phyloP scores from a whole-genome alignment of 2,329 filamentous ascomycete genomes.

The Curvularia hawaiiensis region DNA sequence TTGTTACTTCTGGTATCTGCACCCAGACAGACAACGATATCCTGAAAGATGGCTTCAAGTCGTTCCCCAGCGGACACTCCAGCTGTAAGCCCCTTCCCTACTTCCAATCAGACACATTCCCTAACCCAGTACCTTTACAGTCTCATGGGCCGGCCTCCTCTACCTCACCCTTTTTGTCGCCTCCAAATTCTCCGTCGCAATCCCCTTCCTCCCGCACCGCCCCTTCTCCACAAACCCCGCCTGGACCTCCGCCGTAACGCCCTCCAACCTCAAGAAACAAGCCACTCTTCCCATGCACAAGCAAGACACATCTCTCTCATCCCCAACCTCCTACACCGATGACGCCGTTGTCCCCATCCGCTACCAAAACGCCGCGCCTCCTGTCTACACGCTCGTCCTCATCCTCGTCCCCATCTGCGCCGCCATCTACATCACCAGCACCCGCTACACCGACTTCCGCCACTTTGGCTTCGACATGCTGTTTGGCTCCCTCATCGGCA shows the following conservation, averaged over 20 bases:
- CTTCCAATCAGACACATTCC: neutral
- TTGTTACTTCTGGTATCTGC: conserved; percentile 82
- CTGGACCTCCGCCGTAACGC: conserved; percentile 52
- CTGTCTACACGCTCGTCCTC: conserved; percentile 75
- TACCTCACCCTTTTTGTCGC: conserved; percentile 89
- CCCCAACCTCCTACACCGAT: conserved; percentile 25
- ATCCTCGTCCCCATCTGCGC: conserved; percentile 73
- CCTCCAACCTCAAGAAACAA: conserved; percentile 38
- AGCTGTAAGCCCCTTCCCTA: conserved; percentile 59
- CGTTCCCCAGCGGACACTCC: conserved; percentile 79
- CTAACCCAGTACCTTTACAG: conserved; percentile 37
- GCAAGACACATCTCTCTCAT: conserved; percentile 28
- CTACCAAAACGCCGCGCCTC: conserved; percentile 79
- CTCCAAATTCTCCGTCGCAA: conserved; percentile 76
- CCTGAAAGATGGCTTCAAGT: conserved; percentile 83
- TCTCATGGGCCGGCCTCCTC: conserved; percentile 77
- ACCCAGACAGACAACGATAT: conserved; percentile 63
- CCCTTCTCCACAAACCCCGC: conserved; percentile 56
- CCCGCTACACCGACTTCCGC: conserved; percentile 85
- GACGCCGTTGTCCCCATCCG: conserved; percentile 61
- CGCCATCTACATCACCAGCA: conserved; percentile 81
- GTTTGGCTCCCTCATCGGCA: conserved; percentile 80
- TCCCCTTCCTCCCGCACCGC: conserved; percentile 68
- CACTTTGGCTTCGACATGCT: conserved; percentile 94
- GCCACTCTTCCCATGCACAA: conserved; percentile 32